Base-by-base conservation (phyloP, 2,329 filamentous ascomycete species). In the Fusarium nelsonii region DNA sequence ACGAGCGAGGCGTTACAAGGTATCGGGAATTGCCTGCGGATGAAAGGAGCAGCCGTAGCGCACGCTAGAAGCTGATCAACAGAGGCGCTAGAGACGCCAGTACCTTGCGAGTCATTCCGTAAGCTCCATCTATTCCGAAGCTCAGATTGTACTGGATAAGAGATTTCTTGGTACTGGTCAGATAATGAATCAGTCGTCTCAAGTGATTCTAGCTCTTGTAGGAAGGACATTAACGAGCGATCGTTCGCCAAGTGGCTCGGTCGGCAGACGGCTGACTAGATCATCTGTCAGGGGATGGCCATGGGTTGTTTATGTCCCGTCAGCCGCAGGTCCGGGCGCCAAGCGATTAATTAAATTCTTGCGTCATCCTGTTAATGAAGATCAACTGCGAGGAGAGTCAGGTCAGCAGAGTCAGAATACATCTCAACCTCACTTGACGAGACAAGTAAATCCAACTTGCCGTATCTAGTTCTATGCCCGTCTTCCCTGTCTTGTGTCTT, bases 61-160 rank as follows among this genome's bases (percentile, higher is more conserved):
- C n/a, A 14, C 26, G 34, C 23, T 50, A 63, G 37, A 44, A 26
- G 48, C 18, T 40, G 45, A 61, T 56, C 50, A 46, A 30, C 34
- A 23, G 14, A 18, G 14, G 23, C 39, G 32, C 61, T 45, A 50
- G 10, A 44, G 12, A n/a, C 18, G 16, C 20, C 51, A 45, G 41
- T 23, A 15, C 30, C 30, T 30, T 30, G 40, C 32, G 23, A 33
- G 26, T 48, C 33, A 23, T 48, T 16, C 26, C 16, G 39, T 16
- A 33, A 28, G 14, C 4, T 18, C 11, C n/a, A 9, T 30, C 32
- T 36, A 4, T 30, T 41, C 30, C 23, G n/a, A 34, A 28, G 6
- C 20, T 30, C 43, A 28, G 41, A 9, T 26, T 45, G n/a, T 8
- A 44, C 16, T 28, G 23, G 16, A 30, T 16, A 6, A 23, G 4